phyloP scores from a whole-genome alignment of 106 monocot species.

The Ottelia alismoides region DNA sequence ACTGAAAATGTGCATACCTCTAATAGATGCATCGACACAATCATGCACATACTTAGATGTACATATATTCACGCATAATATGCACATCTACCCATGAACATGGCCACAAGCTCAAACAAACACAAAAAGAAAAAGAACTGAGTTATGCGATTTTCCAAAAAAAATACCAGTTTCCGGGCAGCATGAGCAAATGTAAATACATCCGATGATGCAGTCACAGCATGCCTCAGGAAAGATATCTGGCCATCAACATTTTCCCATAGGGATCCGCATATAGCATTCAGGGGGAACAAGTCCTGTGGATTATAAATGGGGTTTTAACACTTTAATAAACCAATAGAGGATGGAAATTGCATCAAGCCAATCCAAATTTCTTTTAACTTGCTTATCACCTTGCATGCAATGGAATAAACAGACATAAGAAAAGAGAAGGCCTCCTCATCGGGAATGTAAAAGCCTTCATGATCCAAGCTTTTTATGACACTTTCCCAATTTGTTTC shows the following conservation, averaged over 20 bases:
- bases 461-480: constrained; percentile 80
- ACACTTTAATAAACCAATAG: too few relatives aligned
- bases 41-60: too few relatives aligned
- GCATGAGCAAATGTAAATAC: constrained; percentile 83
- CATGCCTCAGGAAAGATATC: constrained; percentile 83
- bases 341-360: too few relatives aligned
- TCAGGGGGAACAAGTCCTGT: constrained; percentile 84
- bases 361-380: too few relatives aligned
- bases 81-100: too few relatives aligned
- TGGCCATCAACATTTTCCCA: constrained; percentile 96
- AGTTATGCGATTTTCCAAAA: too few relatives aligned
- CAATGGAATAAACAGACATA: constrained; percentile 66
- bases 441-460: constrained; percentile 77
- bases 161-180: constrained; percentile 63
- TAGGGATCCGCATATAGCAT: constrained; percentile 65
- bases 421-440: constrained; percentile 57
- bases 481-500: constrained; percentile 65
- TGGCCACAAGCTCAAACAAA: too few relatives aligned
- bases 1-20: too few relatives aligned
- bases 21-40: too few relatives aligned
- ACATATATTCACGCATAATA: neutral
- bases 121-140: too few relatives aligned
- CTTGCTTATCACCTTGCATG: constrained; percentile 82
- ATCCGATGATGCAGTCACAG: constrained; percentile 47
- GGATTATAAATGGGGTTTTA: neutral